A percentile compares a stretch with the other conserved stretches of the same genome.
Evolutionary conservation across 495 filamentous ascomycete species (phyloP).

Genomic region (Delitschia confertaspora): DNA sequence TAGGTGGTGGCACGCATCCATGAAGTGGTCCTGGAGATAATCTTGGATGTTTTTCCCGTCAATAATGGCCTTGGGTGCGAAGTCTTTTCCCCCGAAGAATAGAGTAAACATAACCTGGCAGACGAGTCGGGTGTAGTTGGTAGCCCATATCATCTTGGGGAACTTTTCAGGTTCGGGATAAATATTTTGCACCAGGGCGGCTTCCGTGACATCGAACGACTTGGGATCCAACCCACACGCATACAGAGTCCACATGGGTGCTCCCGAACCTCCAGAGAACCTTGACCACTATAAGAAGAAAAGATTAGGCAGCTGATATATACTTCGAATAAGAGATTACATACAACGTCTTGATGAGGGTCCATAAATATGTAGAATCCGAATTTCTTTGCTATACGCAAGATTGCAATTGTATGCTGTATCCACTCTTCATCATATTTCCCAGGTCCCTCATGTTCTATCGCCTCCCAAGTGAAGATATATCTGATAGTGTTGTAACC

Average conservation of each 20-base stretch:
- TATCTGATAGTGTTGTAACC: conserved; percentile 96
- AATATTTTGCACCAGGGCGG: conserved; percentile 89
- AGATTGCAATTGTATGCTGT: conserved; percentile 72
- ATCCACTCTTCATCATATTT: conserved; percentile 94
- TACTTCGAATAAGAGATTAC: conserved; percentile 27
- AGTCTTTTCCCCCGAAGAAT: conserved; percentile 88
- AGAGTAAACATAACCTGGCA: conserved; percentile 88
- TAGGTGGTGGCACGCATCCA: conserved; percentile 68
- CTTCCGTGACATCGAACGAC: conserved; percentile 77
- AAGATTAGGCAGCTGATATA: background rate
- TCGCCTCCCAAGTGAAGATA: conserved; percentile 98
- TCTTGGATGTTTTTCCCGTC: conserved; percentile 95
- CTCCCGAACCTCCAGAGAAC: conserved; percentile 87
- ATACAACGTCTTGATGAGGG: conserved; percentile 89
- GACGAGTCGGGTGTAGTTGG: conserved; percentile 83
- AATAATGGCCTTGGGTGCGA: conserved; percentile 92
- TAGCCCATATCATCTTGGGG: conserved; percentile 99
- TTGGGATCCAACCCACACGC: conserved; percentile 82
- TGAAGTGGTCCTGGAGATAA: conserved; percentile 81
- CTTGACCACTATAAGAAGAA: conserved; percentile 66
- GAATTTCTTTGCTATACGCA: conserved; percentile 78
- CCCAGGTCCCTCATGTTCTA: conserved; percentile 87
- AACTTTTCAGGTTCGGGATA: conserved; percentile 79
- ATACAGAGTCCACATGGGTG: conserved; percentile 96
- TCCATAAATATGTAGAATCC: conserved; percentile 97